Conservation (phyloP, 768 basidiomycete genomes). For the Rhizopogon rudus region DNA sequence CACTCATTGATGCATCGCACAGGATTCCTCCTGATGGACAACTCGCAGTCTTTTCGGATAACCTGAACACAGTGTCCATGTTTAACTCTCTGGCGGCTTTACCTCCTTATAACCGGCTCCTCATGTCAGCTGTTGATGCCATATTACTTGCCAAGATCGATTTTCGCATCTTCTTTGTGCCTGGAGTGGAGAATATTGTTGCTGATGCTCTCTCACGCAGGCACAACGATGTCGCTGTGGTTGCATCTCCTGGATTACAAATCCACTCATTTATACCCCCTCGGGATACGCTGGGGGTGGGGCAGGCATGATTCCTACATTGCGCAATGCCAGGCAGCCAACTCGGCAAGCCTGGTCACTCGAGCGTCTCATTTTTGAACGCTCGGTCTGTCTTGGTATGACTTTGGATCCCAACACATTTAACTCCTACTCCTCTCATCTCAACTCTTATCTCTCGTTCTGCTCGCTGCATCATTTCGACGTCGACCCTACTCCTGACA, state of each 20-base stretch:
- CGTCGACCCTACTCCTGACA: no score
- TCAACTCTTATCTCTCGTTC: no score
- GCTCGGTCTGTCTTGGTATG: slow-evolving; percentile 18
- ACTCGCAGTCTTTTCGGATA: slow-evolving; percentile 28
- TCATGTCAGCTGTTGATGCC: slow-evolving; percentile 8
- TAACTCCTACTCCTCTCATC: no score
- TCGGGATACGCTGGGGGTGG: slow-evolving; percentile 24
- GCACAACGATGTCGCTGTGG: slow-evolving; percentile 14
- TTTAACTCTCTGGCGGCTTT: slow-evolving; percentile 23
- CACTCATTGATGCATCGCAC: no score
- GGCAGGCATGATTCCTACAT: not conserved
- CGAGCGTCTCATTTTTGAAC: slow-evolving; percentile 9
- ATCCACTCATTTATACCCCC: slow-evolving; percentile 21
- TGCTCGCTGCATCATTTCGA: no score
- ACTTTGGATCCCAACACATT: slow-evolving; percentile 17
- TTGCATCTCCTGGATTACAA: not conserved
- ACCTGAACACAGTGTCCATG: slow-evolving; percentile 27
- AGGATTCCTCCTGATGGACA: no score
- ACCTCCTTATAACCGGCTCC: slow-evolving; percentile 10
- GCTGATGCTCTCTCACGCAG: slow-evolving; percentile 22
- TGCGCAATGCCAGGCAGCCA: not conserved
- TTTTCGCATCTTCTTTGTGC: slow-evolving; percentile 18
- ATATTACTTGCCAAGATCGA: slow-evolving; percentile 8
- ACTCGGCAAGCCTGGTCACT: slow-evolving; percentile 3
- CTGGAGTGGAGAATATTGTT: slow-evolving; percentile 17